Conservation (phyloP, 768 basidiomycete species). For the Rhizopogon vesiculosus region DNA sequence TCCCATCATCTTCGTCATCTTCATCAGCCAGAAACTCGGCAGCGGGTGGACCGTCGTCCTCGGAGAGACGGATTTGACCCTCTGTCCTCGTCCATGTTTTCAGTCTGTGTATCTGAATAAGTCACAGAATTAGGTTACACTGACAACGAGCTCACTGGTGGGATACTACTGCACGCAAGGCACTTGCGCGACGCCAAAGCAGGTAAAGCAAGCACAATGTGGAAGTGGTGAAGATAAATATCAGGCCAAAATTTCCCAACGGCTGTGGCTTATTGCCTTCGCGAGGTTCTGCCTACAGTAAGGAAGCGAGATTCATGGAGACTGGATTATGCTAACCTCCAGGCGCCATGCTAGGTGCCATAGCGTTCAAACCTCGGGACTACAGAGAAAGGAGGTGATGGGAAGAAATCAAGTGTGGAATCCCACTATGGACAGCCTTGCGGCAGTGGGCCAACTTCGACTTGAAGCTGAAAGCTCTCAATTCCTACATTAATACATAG, state of each 20-base stretch:
- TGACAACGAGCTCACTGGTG: conserved; percentile 40
- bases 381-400: not conserved
- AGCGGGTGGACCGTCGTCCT: conserved; percentile 72
- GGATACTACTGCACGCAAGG: conserved; percentile 52
- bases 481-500: not conserved
- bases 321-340: conserved; percentile 13
- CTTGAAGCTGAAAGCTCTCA: too few species aligned
- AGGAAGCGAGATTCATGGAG: not conserved
- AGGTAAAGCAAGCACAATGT: conserved; percentile 54
- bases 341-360: conserved; percentile 19
- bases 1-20: conserved; percentile 45
- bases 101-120: conserved; percentile 40
- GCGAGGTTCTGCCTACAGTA: conserved; percentile 44
- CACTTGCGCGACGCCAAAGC: conserved; percentile 57
- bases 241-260: conserved; percentile 48
- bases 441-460: too few species aligned
- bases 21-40: conserved; percentile 59
- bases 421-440: not conserved
- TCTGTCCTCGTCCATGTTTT: conserved; percentile 49
- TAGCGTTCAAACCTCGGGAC: not conserved
- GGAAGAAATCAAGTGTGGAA: not conserved
- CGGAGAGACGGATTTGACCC: conserved; percentile 61
- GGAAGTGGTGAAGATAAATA: conserved; percentile 56
- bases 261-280: conserved; percentile 60
- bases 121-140: not conserved